Percentiles rank a stretch among this genome's conserved stretches.
phyloP scores from a whole-genome alignment of 495 filamentous ascomycete species.

The Xylaria acuta region DNA sequence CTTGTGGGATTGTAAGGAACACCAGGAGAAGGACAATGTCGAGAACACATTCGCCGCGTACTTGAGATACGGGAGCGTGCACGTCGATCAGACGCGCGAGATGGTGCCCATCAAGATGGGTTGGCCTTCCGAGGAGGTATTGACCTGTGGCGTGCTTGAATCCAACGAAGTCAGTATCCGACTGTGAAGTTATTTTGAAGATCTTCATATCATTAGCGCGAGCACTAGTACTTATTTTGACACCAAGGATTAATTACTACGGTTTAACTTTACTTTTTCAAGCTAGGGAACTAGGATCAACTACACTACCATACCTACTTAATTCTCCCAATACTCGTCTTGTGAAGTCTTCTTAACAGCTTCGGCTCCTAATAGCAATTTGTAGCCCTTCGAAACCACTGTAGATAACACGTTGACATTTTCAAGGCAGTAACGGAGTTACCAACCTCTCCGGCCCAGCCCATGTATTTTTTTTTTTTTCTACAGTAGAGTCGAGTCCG shows the following conservation, averaged over 20 bases:
- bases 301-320: no score
- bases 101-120: constrained; percentile 34
- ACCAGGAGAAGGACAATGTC: constrained; percentile 39
- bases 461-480: background rate
- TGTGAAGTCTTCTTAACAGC: background rate
- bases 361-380: background rate
- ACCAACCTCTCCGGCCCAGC: background rate
- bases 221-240: constrained; percentile 2
- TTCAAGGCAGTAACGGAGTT: background rate
- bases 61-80: constrained; percentile 44
- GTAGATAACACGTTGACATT: background rate
- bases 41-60: constrained; percentile 47
- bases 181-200: constrained; percentile 1
- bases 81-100: constrained; percentile 42
- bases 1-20: constrained; percentile 41
- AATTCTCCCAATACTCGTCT: background rate
- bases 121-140: constrained; percentile 36
- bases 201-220: constrained; percentile 13
- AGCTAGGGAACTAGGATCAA: no score
- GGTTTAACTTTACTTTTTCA: background rate
- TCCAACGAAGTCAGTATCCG: constrained; percentile 26
- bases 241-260: background rate
- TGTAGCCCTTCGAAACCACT: background rate
- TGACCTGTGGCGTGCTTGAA: constrained; percentile 32
- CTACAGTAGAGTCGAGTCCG: background rate